Evolutionary conservation across 2,329 filamentous ascomycete species (phyloP), one percentile per base, ranked within the genome.

Genomic region (Aspergillus alliaceus): DNA sequence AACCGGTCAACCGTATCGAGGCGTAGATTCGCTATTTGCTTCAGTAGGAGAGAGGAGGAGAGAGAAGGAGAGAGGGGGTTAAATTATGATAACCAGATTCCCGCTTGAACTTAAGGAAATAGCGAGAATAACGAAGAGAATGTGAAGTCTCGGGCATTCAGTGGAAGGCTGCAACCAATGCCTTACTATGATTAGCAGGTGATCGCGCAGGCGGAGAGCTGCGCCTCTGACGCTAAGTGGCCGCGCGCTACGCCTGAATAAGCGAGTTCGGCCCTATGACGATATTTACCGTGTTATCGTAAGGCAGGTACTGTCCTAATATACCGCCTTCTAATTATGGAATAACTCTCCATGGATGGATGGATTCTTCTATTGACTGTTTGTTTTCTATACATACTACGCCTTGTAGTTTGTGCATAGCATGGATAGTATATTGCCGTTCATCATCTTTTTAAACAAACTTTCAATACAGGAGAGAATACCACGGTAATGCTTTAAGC

Each of bases 161-260:
- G 51, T 51, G 57, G 56, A 59, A 58, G 58, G 57, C 60, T 64
- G 64, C 59, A 63, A 66, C 27, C 32, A 27, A 48, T 48, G n/a
- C n/a, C n/a, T n/a, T n/a, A n/a, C n/a, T n/a, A n/a, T n/a, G n/a
- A 48, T 59, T 57, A 57, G 61, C 60, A 56, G 56, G 53, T 54
- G 59, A 53, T 63, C 50, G 58, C 59, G 51, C 42, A 59, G 61
- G 57, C 59, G 62, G 60, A 60, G 51, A 57, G 50, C 48, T 42
- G 39, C 42, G 53, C 53, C 48, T 42, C 50, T 56, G 46, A 56
- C 56, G 51, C 59, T 60, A 50, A 60, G 53, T 64, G 56, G 53
- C 39, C 37, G 40, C 37, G 51, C 57, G 39, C 61, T 52, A 49
- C 37, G 44, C 53, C 53, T 52, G 49, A 64, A 46, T 63, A 58